Evolutionary conservation across 139 green algal species (phyloP).

Genomic region (Coelastrella sp.): DNA sequence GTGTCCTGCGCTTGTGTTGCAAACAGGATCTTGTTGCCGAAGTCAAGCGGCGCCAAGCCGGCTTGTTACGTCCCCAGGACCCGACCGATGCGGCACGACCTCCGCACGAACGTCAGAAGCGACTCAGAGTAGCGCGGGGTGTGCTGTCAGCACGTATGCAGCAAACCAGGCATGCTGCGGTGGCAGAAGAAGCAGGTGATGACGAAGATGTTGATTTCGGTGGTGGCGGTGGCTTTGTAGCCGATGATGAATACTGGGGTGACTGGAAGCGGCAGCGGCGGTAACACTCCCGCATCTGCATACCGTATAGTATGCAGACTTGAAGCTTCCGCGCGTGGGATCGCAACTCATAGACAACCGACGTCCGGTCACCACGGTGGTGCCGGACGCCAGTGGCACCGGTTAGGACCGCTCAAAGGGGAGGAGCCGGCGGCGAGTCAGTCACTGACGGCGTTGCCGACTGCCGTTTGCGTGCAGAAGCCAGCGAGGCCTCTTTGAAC

Average conservation of each 20-base stretch:
- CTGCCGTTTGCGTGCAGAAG: too few relatives aligned
- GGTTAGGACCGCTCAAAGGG: too few relatives aligned
- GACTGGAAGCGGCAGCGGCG: constrained; percentile 7
- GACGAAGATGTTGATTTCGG: not conserved
- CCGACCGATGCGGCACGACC: not conserved
- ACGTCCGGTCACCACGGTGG: too few relatives aligned
- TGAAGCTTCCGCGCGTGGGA: too few relatives aligned
- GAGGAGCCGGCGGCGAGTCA: too few relatives aligned
- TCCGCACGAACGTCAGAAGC: constrained; percentile 5
- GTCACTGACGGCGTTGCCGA: too few relatives aligned
- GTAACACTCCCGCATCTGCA: not conserved
- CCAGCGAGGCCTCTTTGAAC: too few relatives aligned
- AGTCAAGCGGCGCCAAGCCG: constrained; percentile 18
- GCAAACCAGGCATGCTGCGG: not conserved
- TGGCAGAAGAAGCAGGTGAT: not conserved
- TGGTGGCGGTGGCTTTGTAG: not conserved
- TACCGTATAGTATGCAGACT: too few relatives aligned
- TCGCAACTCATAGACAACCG: too few relatives aligned
- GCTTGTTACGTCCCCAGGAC: not conserved
- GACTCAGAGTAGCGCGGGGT: constrained; percentile 16
- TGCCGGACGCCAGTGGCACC: too few relatives aligned
- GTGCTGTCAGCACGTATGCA: constrained; percentile 40
- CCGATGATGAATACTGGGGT: not conserved
- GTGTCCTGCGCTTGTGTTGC: not conserved
- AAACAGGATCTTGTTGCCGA: constrained; percentile 16